These are phyloP conservation scores for Chrysoporthe deuterocubensis DNA, from an alignment of 2,329 filamentous ascomycete species.

Conservation along the genomic window DNA sequence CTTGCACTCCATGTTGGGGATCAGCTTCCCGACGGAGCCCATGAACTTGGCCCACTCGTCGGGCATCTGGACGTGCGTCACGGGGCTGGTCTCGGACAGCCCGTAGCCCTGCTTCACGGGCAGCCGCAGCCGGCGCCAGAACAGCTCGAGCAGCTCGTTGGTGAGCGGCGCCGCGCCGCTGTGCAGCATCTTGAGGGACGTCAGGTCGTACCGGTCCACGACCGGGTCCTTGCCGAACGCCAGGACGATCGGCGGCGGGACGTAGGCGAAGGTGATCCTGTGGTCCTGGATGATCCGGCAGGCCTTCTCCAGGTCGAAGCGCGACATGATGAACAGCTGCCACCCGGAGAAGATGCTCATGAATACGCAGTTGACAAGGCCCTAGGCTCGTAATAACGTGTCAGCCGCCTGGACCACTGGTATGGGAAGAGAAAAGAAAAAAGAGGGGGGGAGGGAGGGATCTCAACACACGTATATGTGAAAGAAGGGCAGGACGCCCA, in stretches of 20 bases:
- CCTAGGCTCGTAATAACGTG: conserved; percentile 38
- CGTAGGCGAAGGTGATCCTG: conserved; percentile 76
- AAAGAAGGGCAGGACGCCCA: conserved; percentile 87
- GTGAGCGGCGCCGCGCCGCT: conserved; percentile 87
- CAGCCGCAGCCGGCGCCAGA: conserved; percentile 74
- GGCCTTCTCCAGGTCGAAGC: conserved; percentile 81
- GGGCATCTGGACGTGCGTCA: conserved; percentile 74
- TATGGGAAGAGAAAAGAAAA: neutral
- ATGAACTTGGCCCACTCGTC: conserved; percentile 76
- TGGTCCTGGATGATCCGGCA: conserved; percentile 77
- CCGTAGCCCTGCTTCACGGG: conserved; percentile 94
- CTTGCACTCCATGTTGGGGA: conserved; percentile 80
- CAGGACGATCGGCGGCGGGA: conserved; percentile 84
- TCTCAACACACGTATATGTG: conserved; percentile 76
- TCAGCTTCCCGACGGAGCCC: conserved; percentile 76
- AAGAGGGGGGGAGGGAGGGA: neutral
- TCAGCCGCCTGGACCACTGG: no score
- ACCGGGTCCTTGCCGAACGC: conserved; percentile 78
- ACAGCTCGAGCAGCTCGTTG: conserved; percentile 74
- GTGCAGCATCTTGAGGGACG: conserved; percentile 79
- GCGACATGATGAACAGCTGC: conserved; percentile 71
- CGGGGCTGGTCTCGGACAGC: conserved; percentile 83
- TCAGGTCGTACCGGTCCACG: conserved; percentile 81
- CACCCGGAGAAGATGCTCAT: conserved; percentile 68
- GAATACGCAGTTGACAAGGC: conserved; percentile 74